A percentile compares a stretch with the other conserved stretches of the same genome.
phyloP scores from a whole-genome alignment of 1,139 yeast genomes.

The Citeromyces siamensis region DNA sequence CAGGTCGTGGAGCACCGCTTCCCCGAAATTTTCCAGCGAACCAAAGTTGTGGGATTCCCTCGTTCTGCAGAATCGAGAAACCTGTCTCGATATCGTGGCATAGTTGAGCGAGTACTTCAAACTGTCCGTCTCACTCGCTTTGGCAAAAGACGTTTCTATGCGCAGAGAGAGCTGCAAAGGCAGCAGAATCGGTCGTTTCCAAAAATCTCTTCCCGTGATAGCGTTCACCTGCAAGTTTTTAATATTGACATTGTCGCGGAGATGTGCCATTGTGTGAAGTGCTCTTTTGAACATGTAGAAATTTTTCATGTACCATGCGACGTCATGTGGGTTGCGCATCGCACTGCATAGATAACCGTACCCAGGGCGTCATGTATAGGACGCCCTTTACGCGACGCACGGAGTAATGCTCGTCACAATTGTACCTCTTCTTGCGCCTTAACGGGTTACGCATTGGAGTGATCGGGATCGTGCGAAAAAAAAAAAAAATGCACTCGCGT shows the following conservation, averaged over 20 bases:
- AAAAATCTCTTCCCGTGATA: constrained; percentile 62
- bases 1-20: constrained; percentile 32
- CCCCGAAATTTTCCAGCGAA: constrained; percentile 46
- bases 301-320: too few relatives aligned
- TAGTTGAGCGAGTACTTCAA: constrained; percentile 74
- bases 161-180: constrained; percentile 50
- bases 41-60: constrained; percentile 34
- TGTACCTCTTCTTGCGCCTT: too few relatives aligned
- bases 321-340: too few relatives aligned
- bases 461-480: too few relatives aligned
- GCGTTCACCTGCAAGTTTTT: constrained; percentile 49
- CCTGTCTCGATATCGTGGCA: constrained; percentile 65
- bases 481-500: too few relatives aligned
- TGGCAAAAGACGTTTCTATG: constrained; percentile 54
- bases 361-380: too few relatives aligned
- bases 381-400: too few relatives aligned
- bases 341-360: too few relatives aligned
- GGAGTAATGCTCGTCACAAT: too few relatives aligned
- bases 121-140: constrained; percentile 68
- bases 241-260: constrained; percentile 41
- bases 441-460: too few relatives aligned
- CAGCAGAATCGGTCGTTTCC: constrained; percentile 63
- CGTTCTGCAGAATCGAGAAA: constrained; percentile 36
- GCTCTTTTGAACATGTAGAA: neutral
- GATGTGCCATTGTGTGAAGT: neutral